These are phyloP conservation scores for Boletus tomentosulus DNA, from an alignment of 768 basidiomycete species.

Conservation along the genomic window DNA sequence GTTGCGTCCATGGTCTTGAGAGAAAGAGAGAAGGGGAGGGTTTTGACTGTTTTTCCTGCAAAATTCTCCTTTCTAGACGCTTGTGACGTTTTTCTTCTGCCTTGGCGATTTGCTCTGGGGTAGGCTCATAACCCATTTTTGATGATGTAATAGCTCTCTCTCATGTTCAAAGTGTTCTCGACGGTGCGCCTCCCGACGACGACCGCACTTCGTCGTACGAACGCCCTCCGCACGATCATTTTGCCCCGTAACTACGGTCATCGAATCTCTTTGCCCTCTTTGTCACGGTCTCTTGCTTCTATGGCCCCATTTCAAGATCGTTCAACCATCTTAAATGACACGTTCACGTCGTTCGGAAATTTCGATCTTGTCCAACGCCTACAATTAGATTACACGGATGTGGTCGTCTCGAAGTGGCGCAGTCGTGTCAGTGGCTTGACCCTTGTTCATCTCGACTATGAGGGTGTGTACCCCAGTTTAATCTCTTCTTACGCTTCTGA, in stretches of 20 bases:
- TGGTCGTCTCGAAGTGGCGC: conserved; percentile 83
- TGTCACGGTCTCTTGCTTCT: conserved; percentile 19
- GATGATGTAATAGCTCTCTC: conserved; percentile 16
- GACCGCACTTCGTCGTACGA: conserved; percentile 14
- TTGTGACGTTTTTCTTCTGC: conserved; percentile 40
- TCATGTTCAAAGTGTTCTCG: conserved; percentile 31
- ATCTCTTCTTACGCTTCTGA: conserved; percentile 13
- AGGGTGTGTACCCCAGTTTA: conserved; percentile 47
- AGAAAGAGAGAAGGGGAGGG: conserved; percentile 10
- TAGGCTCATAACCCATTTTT: conserved; percentile 29
- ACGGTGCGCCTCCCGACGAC: conserved; percentile 12
- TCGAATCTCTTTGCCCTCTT: not conserved
- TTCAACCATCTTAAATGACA: conserved; percentile 10
- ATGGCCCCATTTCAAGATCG: conserved; percentile 28
- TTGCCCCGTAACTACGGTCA: not conserved
- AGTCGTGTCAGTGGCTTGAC: conserved; percentile 84
- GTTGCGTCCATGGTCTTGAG: conserved; percentile 35
- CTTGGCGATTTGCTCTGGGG: conserved; percentile 54
- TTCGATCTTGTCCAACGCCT: conserved; percentile 79
- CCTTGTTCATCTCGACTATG: conserved; percentile 87
- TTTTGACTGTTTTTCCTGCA: conserved; percentile 18
- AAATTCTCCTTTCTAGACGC: conserved; percentile 44
- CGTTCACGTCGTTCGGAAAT: conserved; percentile 53
- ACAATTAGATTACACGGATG: conserved; percentile 73
- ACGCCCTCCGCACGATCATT: not conserved